Conservation (phyloP, 2,329 filamentous ascomycete genomes). For the Cordyceps pruinosa region DNA sequence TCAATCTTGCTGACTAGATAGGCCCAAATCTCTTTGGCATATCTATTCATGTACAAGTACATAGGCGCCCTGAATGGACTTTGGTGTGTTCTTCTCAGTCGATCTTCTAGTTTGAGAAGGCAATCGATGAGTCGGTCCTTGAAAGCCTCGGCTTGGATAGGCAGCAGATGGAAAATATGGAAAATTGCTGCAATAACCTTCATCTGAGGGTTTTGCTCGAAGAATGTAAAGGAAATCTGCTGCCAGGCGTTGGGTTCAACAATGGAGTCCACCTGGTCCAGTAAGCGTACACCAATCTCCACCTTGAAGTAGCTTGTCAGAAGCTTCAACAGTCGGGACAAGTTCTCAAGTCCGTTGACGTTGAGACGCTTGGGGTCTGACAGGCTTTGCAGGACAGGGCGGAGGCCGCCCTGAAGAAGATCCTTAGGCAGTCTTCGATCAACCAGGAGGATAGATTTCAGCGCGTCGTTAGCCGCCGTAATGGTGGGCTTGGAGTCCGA, state of each 20-base stretch:
- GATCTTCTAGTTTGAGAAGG: conserved; percentile 81
- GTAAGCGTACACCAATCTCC: conserved; percentile 85
- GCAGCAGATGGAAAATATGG: conserved; percentile 95
- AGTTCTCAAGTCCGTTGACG: conserved; percentile 81
- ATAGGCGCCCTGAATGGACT: conserved; percentile 89
- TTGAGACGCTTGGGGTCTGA: conserved; percentile 88
- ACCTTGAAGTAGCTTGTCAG: conserved; percentile 99
- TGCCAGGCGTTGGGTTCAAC: conserved; percentile 75
- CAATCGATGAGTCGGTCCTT: conserved; percentile 85
- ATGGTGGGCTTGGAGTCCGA: conserved; percentile 89
- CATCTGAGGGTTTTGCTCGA: conserved; percentile 89
- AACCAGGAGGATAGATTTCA: conserved; percentile 80
- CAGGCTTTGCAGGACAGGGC: conserved; percentile 92
- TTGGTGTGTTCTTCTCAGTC: conserved; percentile 75
- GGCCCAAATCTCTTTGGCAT: conserved; percentile 78
- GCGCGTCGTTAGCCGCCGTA: conserved; percentile 82
- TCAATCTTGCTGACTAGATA: conserved; percentile 74
- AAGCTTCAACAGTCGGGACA: conserved; percentile 81
- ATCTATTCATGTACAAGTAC: conserved; percentile 89
- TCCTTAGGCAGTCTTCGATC: conserved; percentile 93
- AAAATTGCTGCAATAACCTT: conserved; percentile 92
- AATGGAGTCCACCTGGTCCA: conserved; percentile 89
- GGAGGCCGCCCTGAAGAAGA: conserved; percentile 83
- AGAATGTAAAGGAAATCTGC: conserved; percentile 86
- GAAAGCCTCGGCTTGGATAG: conserved; percentile 81